These are phyloP conservation scores for Zizania palustris DNA, from an alignment of 202 grass and related monocot genomes.

Conservation along the genomic window DNA sequence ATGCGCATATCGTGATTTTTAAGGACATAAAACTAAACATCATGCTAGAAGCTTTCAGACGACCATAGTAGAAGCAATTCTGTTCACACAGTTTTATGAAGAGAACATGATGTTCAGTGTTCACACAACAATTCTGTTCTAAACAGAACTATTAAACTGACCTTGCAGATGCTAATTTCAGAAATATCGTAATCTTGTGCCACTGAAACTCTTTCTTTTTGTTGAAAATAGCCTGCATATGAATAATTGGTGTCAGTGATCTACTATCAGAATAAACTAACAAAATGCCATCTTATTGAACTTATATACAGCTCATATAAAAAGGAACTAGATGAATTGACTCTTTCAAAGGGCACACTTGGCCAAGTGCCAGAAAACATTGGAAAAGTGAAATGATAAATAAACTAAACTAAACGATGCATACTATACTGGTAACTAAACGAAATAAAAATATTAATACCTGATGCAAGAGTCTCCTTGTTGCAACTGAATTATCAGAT, in stretches of 20 bases:
- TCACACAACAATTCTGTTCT: neutral
- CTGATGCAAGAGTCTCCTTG: constrained; percentile 80
- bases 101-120: neutral
- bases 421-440: constrained; percentile 19
- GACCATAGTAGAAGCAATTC: constrained; percentile 12
- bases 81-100: neutral
- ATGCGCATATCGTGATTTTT: neutral
- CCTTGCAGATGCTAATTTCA: constrained; percentile 68
- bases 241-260: constrained; percentile 23
- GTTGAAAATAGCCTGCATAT: constrained; percentile 70
- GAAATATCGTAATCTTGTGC: constrained; percentile 72
- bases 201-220: constrained; percentile 81
- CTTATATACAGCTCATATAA: neutral
- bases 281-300: constrained; percentile 24
- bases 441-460: constrained; percentile 46
- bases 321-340: neutral
- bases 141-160: constrained; percentile 33
- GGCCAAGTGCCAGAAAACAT: neutral
- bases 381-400: neutral
- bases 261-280: constrained; percentile 24
- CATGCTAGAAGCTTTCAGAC: neutral
- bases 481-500: constrained; percentile 78
- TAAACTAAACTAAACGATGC: constrained; percentile 23
- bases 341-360: constrained; percentile 8
- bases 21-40: constrained; percentile 17